Base-by-base conservation (phyloP, 176 grass and related monocot genomes). In the Oryza officinalis region DNA sequence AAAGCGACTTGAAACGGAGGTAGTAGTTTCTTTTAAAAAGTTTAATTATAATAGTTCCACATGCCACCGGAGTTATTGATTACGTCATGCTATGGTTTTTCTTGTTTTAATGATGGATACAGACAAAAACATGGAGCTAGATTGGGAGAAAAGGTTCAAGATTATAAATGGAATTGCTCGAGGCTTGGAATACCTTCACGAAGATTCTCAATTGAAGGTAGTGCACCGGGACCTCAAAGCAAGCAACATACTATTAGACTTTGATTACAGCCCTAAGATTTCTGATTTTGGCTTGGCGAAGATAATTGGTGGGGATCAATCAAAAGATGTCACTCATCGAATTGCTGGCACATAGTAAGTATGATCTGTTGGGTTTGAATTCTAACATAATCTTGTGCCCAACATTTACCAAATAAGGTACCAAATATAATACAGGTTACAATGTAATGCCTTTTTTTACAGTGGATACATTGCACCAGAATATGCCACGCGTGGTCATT, bases 301-400 rank as follows among this genome's bases (percentile, higher is more conserved):
- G 67, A 76, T 83, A 37, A 88, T 94, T 57, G 85, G 30, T n/a
- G 74, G 78, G 2, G 89, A 94, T 63, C 71, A 89, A 13, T 83
- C 69, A 13, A 26, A 76, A 75, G 65, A 76, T 72, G 50, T 91
- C 5, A 94, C 92, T 59, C 72, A 6, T 44, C 82, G 78, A 76
- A 72, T 94, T 4, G 78, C 76, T 0, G 85, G 90, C 6, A 94
- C 92, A 85, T 94, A 89, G 92, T 94, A 83, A 94, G 89, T 85
- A 35, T 35, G 33, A 35, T 35, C 5, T 35, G 33, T 7, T 35
- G 6, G 33, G 33, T 35, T 35, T 7, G 33, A 35, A 35, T 35
- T 35, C 0, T 35, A 35, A 35, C 33, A 77, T 17, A 23, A 22
- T 20, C 52, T n/a, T n/a, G 22, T n/a, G 52, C 4, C 11, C 22